Percentiles rank a stretch among this genome's conserved stretches.
Conservation (phyloP, 805 yeast genomes). For the Teunomyces kruisii region DNA sequence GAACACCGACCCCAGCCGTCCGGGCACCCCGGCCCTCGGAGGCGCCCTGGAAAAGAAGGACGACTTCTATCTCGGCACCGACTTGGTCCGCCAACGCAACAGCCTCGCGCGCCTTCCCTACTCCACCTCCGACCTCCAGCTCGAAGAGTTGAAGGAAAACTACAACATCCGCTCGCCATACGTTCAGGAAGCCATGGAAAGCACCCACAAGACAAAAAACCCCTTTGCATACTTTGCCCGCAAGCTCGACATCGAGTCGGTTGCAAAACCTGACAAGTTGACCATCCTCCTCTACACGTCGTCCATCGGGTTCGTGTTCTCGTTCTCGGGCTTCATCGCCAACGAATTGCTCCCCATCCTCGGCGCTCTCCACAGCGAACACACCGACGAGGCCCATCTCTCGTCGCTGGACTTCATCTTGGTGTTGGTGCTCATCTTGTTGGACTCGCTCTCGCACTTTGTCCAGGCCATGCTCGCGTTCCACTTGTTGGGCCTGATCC, state of each 20-base stretch:
- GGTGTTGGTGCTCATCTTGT: slow-evolving; percentile 51
- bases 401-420: slow-evolving; percentile 19
- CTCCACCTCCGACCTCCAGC: slow-evolving; percentile 32
- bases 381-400: slow-evolving; percentile 5
- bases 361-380: slow-evolving; percentile 6
- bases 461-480: slow-evolving; percentile 78
- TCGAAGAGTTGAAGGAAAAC: slow-evolving; percentile 17
- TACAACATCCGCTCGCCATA: slow-evolving; percentile 7
- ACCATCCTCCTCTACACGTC: slow-evolving; percentile 82
- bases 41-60: too few relatives aligned
- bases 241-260: slow-evolving; percentile 14
- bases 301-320: slow-evolving; percentile 63
- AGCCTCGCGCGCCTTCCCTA: slow-evolving; percentile 27
- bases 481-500: slow-evolving; percentile 74
- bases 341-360: slow-evolving; percentile 51
- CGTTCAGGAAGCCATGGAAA: slow-evolving; percentile 3
- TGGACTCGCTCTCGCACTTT: slow-evolving; percentile 78
- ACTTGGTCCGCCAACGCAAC: slow-evolving; percentile 21
- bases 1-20: slow-evolving; percentile 15
- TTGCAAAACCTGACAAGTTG: slow-evolving; percentile 68
- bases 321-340: slow-evolving; percentile 70
- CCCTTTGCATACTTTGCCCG: slow-evolving; percentile 17
- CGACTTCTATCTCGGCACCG: background rate
- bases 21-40: background rate
- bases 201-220: slow-evolving; percentile 6